Base-by-base conservation (phyloP, 495 filamentous ascomycete species). In the Aspergillus taichungensis region DNA sequence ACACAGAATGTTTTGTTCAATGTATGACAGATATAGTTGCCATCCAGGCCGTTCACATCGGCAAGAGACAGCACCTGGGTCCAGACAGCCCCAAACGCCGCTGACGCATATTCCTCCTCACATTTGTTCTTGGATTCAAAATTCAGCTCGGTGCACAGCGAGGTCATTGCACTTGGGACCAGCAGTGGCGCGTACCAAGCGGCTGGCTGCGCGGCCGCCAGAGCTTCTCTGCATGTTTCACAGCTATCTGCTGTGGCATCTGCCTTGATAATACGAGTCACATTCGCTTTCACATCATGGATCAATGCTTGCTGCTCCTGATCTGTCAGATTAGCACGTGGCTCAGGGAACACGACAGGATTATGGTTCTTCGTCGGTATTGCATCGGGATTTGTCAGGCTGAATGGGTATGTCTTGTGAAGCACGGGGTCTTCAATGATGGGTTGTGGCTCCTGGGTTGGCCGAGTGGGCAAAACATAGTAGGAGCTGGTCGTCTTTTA, bases 371-470 rank as follows among this genome's bases (percentile, higher is more conserved):
- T 51, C 5, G 52, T 56, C 5, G 76, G 78, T 28, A 80, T 68
- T 0, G 65, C 66, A 34, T 71, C 62, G 0, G 76, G 76, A 48
- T 75, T 66, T 0, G 78, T 81, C 38, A 82, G 56, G 49, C 78
- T 73, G 40, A 68, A 62, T 2, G 78, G 76, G 33, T 70, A 82
- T 0, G 72, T 79, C 50, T 75, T 62, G 43, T 80, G 72, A 38
- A 79, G 53, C 28, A 80, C 64, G 0, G 77, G 73, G 51, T 81
- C 76, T 45, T 72, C 64, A 13, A 82, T 61, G 31, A 68, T 68
- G 8, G 78, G 78, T 52, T 82, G 76, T 30, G 77, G 75, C 57
- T 82, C 69, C 43, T 67, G 60, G 31, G 76, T 79, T 37, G 78
- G 69, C 14, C 63, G 58, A 6, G 75, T 70, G 24, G 69, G 67